Evolutionary conservation across 1,284 basidiomycete species (phyloP).

Genomic region (Meripilus lineatus): DNA sequence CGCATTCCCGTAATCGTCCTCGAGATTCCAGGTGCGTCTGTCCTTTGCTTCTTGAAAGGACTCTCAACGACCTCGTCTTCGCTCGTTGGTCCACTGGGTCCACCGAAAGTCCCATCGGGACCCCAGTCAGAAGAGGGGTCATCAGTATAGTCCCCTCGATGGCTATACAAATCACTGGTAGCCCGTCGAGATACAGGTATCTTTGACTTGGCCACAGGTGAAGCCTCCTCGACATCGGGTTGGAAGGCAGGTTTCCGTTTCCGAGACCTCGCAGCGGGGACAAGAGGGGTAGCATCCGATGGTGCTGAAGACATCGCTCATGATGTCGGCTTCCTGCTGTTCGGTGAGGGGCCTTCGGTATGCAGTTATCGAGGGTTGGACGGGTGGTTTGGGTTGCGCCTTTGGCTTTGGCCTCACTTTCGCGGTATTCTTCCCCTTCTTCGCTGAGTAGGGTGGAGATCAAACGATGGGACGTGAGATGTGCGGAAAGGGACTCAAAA

Average conservation of each 20-base stretch:
- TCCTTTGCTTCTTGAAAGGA: slow-evolving; percentile 62
- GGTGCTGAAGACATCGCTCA: slow-evolving; percentile 69
- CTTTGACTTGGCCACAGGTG: slow-evolving; percentile 20
- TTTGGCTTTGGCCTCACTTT: slow-evolving; percentile 36
- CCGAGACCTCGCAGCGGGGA: slow-evolving; percentile 56
- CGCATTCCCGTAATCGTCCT: slow-evolving; percentile 54
- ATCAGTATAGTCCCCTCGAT: slow-evolving; percentile 26
- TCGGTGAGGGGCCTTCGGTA: slow-evolving; percentile 74
- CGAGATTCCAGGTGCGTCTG: slow-evolving; percentile 37
- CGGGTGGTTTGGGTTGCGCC: slow-evolving; percentile 41
- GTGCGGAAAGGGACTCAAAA: background rate
- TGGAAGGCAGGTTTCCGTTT: slow-evolving; percentile 62
- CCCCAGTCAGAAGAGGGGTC: slow-evolving; percentile 56
- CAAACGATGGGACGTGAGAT: background rate
- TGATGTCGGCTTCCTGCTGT: slow-evolving; percentile 82
- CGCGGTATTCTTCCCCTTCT: slow-evolving; percentile 41
- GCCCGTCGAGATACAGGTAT: slow-evolving; percentile 14
- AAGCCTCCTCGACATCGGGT: slow-evolving; percentile 24
- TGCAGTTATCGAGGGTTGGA: slow-evolving; percentile 60
- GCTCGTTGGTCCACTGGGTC: slow-evolving; percentile 36
- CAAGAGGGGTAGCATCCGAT: slow-evolving; percentile 50
- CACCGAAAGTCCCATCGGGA: too few relatives aligned
- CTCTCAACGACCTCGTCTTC: slow-evolving; percentile 53
- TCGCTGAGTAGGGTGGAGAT: slow-evolving; percentile 23
- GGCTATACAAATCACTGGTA: slow-evolving; percentile 14